Evolutionary conservation across 1,139 yeast species (phyloP).

Genomic region (Geotrichum restrictum): DNA sequence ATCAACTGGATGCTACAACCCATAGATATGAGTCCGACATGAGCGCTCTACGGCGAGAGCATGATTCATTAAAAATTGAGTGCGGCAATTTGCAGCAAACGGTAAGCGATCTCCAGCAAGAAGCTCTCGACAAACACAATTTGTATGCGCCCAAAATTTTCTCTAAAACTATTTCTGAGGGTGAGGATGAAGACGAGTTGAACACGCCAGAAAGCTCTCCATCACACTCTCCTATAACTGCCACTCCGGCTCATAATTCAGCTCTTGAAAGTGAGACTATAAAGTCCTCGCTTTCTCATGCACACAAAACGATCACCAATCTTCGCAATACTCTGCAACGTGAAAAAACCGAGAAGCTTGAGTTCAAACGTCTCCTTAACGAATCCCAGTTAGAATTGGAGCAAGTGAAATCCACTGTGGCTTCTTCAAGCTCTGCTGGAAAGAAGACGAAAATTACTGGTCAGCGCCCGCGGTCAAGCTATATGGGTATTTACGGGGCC

Average conservation of each 20-base stretch:
- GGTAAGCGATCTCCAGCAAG: conserved; percentile 22
- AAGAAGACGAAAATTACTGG: conserved; percentile 3
- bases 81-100: conserved; percentile 26
- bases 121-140: conserved; percentile 34
- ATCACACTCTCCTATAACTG: conserved; percentile 43
- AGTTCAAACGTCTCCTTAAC: conserved; percentile 32
- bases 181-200: conserved; percentile 23
- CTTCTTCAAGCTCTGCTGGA: not conserved
- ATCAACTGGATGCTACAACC: conserved; percentile 30
- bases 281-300: conserved; percentile 60
- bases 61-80: conserved; percentile 30
- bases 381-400: conserved; percentile 31
- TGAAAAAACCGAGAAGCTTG: conserved; percentile 39
- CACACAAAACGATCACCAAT: conserved; percentile 46
- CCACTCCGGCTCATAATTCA: conserved; percentile 48
- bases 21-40: conserved; percentile 27
- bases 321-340: conserved; percentile 32
- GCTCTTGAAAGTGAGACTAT: conserved; percentile 66
- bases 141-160: not conserved
- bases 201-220: conserved; percentile 39
- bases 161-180: not conserved
- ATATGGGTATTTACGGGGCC: not conserved
- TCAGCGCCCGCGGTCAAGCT: not conserved
- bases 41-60: conserved; percentile 24
- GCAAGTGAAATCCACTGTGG: not conserved